Conservation (phyloP, 306 rosid genomes). For the Cicer arietinum region DNA sequence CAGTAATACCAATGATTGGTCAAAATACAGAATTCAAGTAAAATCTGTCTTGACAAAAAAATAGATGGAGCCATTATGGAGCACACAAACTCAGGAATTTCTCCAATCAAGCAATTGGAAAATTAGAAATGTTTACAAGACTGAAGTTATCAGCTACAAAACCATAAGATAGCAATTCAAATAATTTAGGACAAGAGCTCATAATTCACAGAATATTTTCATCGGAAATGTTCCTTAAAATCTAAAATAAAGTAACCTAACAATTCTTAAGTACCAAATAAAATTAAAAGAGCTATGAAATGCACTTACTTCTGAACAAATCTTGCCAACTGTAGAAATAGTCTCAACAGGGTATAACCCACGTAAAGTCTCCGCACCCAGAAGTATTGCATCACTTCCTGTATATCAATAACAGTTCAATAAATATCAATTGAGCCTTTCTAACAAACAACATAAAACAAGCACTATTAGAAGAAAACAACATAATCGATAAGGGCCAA, state of each 20-base stretch:
- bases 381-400: slow-evolving; percentile 99
- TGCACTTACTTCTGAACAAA: slow-evolving; percentile 81
- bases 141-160: slow-evolving; percentile 36
- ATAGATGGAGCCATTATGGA: neutral
- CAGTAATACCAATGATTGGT: slow-evolving; percentile 4
- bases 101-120: slow-evolving; percentile 17
- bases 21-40: slow-evolving; percentile 13
- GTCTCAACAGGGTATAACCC: slow-evolving; percentile 95
- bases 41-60: slow-evolving; percentile 33
- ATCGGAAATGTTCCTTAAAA: slow-evolving; percentile 5
- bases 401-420: slow-evolving; percentile 46
- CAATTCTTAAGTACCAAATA: slow-evolving; percentile 34
- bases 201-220: slow-evolving; percentile 16
- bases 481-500: slow-evolving; percentile 1
- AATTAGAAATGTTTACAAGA: slow-evolving; percentile 1
- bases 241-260: slow-evolving; percentile 23
- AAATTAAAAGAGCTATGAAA: slow-evolving; percentile 26
- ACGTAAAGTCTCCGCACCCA: slow-evolving; percentile 98
- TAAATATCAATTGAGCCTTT: slow-evolving; percentile 30
- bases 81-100: slow-evolving; percentile 2
- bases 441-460: slow-evolving; percentile 26
- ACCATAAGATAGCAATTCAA: slow-evolving; percentile 15
- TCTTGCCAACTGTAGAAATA: slow-evolving; percentile 88
- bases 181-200: slow-evolving; percentile 31
- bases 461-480: slow-evolving; percentile 13